These are phyloP conservation scores for Geranium incanum DNA, from an alignment of 441 rosid genomes.

Conservation along the genomic window DNA sequence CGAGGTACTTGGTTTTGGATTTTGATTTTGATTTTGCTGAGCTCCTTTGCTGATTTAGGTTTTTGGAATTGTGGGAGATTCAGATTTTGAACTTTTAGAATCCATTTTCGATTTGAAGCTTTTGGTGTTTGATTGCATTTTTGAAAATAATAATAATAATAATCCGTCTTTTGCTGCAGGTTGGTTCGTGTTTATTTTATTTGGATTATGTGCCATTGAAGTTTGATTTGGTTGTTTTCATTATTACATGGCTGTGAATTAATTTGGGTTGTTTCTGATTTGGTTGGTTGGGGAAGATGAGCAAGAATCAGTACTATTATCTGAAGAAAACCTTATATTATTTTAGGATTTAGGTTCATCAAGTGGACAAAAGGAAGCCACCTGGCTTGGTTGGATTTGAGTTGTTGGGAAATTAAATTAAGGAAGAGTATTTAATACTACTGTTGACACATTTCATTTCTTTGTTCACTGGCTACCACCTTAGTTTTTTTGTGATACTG, in stretches of 20 bases:
- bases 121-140: not conserved
- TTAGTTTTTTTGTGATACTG: too few species aligned
- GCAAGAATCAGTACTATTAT: not conserved
- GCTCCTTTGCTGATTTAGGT: too few species aligned
- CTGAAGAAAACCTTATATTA: not conserved
- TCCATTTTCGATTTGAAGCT: not conserved
- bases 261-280: not conserved
- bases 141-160: not conserved
- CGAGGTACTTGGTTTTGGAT: slow-evolving; percentile 26
- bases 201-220: not conserved
- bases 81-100: not conserved
- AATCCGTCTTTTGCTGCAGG: not conserved
- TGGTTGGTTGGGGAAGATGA: not conserved
- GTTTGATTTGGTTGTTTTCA: slow-evolving; percentile 8
- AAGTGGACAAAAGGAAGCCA: not conserved
- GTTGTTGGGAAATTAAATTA: not conserved
- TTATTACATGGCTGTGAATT: not conserved
- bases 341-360: not conserved
- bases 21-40: not conserved
- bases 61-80: not conserved
- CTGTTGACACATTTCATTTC: too few species aligned
- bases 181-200: not conserved
- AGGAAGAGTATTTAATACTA: not conserved
- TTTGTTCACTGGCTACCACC: not conserved
- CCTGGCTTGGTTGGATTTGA: not conserved